Evolutionary conservation across 495 filamentous ascomycete species (phyloP), one percentile per base, ranked within the genome.

Genomic region (Penicillium verhagenii): DNA sequence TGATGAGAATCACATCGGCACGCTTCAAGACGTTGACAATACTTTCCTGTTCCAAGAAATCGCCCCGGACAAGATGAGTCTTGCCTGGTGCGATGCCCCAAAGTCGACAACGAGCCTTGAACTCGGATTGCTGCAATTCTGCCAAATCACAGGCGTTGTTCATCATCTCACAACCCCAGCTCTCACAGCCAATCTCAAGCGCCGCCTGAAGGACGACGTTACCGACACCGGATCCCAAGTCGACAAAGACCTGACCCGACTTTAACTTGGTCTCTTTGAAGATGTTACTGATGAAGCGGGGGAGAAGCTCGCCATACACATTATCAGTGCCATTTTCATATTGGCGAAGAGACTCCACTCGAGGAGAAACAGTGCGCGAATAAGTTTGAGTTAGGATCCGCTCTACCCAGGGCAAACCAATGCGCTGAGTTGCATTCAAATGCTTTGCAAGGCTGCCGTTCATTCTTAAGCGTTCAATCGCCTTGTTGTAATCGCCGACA

Each of bases 101-200:
- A 13, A 96, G 84, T 14, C 84, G 84, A 60, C 91, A 92, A 38
- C 94, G 85, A 4, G 88, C 84, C 47, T 75, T 75, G 66, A 98
- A 96, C 64, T 98, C 94, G 46, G 86, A 80, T 61, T 91, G 81
- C 68, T 98, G 94, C 26, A 87, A 82, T 33, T 93, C 86, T 9
- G 92, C 92, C 25, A 98, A 79, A 54, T 87, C 86, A 71, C 84
- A 91, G 4, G 89, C 88, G 46, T 92, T 91, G 56, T 86, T 79
- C 90, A 96, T 93, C 80, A 92, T 89, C 71, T 98, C 94, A 65
- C 93, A 96, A 21, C 94, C 94, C 86, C 91, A 97, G 71, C 89
- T 92, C 68, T 96, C 90, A 67, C 90, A 96, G 13, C 94, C 94
- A 45, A 92, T 84, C 67, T 98, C 89, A 7, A 98, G 81, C 8